Conservation (phyloP, 2,329 filamentous ascomycete species). For the Fusarium proliferatum region DNA sequence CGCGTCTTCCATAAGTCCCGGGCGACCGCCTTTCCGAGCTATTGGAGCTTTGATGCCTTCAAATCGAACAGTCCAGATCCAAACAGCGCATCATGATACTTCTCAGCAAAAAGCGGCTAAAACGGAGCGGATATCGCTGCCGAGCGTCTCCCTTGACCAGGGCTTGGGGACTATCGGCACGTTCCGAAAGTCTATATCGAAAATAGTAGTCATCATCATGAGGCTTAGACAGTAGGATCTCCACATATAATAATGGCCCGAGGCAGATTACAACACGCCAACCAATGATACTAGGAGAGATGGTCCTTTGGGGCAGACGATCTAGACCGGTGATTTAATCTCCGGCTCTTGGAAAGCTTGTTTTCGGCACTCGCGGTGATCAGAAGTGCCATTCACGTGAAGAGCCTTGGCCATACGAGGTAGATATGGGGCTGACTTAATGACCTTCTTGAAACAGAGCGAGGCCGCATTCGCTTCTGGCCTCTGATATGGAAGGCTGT, state of each 20-base stretch:
- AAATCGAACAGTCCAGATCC: not conserved
- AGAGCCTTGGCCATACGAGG: not conserved
- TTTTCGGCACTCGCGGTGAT: not conserved
- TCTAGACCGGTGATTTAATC: not conserved
- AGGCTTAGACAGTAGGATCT: not conserved
- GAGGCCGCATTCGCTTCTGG: not conserved
- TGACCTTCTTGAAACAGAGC: not conserved
- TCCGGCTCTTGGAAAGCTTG: not conserved
- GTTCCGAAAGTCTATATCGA: not conserved
- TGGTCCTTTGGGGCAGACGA: not conserved
- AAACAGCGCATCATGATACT: not conserved
- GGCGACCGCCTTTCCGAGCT: not conserved
- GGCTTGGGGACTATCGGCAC: not conserved
- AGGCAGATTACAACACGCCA: not conserved
- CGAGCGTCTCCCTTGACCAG: not conserved
- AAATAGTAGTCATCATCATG: not conserved
- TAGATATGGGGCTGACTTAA: not conserved
- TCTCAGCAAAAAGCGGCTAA: not conserved
- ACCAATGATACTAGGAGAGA: rapidly evolving
- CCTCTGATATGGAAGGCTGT: rapidly evolving
- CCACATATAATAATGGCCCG: not conserved
- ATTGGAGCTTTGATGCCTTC: not conserved
- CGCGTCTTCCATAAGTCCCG: not conserved
- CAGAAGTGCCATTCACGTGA: not conserved
- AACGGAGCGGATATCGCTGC: constrained; percentile 1